Evolutionary conservation across 2,329 filamentous ascomycete genomes (phyloP).

Genomic region (Elsinoe australis): DNA sequence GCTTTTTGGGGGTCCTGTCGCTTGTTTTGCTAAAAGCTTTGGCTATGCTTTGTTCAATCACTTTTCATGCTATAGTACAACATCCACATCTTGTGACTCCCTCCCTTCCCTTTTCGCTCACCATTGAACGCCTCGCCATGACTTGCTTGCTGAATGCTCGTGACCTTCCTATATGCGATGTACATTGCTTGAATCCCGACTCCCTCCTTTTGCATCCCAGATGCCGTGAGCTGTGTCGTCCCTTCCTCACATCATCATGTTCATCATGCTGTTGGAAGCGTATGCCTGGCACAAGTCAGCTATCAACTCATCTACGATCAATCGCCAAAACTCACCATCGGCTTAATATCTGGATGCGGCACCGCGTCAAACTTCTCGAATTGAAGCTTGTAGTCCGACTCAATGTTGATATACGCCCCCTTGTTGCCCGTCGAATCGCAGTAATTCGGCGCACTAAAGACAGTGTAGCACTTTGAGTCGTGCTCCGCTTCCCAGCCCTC

Average conservation of each 20-base stretch:
- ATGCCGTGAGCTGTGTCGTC: too few species aligned
- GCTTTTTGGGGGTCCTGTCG: not conserved
- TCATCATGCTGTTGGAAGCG: conserved; percentile 71
- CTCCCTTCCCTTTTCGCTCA: not conserved
- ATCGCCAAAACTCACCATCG: conserved; percentile 56
- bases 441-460: conserved; percentile 96
- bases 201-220: not conserved
- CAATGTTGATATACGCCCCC: conserved; percentile 96
- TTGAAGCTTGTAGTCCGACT: conserved; percentile 79
- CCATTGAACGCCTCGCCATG: conserved; percentile 17
- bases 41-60: not conserved
- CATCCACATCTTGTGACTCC: conserved; percentile 1
- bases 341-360: conserved; percentile 88
- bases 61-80: conserved; percentile 11
- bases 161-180: conserved; percentile 10
- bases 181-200: conserved; percentile 2
- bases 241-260: conserved; percentile 48
- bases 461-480: conserved; percentile 89
- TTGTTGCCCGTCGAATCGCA: conserved; percentile 98
- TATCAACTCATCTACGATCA: conserved; percentile 1
- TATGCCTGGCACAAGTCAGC: conserved; percentile 56
- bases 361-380: conserved; percentile 95
- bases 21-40: not conserved
- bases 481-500: conserved; percentile 99
- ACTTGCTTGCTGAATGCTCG: conserved; percentile 6